Conservation (phyloP, 495 filamentous ascomycete genomes). For the Bombardia bombarda region DNA sequence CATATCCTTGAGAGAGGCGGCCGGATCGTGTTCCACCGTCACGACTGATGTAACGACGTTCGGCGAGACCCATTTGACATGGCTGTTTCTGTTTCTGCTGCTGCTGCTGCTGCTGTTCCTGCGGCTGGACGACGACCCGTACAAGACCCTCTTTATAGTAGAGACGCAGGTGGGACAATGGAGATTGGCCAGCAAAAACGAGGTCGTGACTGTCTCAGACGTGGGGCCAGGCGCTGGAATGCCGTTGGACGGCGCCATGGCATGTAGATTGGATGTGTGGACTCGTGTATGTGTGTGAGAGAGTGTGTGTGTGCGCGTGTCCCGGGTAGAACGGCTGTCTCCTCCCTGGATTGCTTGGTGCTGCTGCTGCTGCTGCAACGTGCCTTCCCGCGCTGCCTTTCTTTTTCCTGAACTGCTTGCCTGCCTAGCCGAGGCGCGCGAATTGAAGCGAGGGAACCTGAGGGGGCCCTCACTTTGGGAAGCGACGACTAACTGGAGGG, state of each 20-base stretch:
- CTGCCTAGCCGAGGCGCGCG: no score
- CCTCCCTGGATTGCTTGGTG: background rate
- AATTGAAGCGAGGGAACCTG: no score
- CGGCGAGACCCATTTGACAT: constrained; percentile 44
- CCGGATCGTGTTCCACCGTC: constrained; percentile 28
- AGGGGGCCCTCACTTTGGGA: no score
- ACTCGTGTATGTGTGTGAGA: background rate
- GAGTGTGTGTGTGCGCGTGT: background rate
- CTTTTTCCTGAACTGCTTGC: no score
- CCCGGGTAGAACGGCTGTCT: constrained; percentile 10
- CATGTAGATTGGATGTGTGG: constrained; percentile 9
- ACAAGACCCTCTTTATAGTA: constrained; percentile 42
- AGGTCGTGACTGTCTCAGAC: constrained; percentile 29
- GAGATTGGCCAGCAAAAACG: constrained; percentile 46
- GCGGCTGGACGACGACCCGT: no score
- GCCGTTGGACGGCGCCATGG: constrained; percentile 15
- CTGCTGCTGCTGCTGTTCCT: no score
- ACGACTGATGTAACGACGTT: constrained; percentile 50
- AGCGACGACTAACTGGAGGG: no score
- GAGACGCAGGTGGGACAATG: constrained; percentile 57
- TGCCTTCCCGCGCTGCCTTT: background rate
- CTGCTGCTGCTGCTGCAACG: background rate
- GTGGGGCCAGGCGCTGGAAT: constrained; percentile 4
- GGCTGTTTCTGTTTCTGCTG: no score
- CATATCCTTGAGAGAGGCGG: constrained; percentile 26